A percentile compares a stretch with the other conserved stretches of the same genome.
phyloP scores from a whole-genome alignment of 2,329 filamentous ascomycete species.

The Fonsecaea nubica region DNA sequence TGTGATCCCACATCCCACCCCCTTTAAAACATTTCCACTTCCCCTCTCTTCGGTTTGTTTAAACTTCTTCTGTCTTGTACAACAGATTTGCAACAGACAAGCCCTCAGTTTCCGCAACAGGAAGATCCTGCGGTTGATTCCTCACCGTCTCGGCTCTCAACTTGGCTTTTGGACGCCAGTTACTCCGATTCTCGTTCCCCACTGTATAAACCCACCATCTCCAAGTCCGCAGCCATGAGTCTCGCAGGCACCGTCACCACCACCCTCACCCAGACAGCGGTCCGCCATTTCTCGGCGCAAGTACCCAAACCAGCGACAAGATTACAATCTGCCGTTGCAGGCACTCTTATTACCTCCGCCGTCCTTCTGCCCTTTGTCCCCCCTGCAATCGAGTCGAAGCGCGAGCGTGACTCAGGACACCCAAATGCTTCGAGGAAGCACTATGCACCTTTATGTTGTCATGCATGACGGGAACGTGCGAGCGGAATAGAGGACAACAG shows the following conservation, averaged over 20 bases:
- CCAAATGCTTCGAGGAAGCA: constrained; percentile 48
- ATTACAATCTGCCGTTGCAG: constrained; percentile 49
- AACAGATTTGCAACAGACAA: background rate
- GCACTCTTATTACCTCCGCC: constrained; percentile 51
- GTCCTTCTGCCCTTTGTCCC: constrained; percentile 56
- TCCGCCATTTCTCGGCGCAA: constrained; percentile 54
- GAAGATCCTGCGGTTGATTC: background rate
- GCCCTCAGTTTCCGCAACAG: background rate
- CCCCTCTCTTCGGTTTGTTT: constrained; percentile 8
- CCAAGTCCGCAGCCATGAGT: constrained; percentile 30
- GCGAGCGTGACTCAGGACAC: constrained; percentile 49
- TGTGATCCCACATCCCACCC: constrained; percentile 8
- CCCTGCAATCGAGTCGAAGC: constrained; percentile 54
- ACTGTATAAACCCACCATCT: background rate
- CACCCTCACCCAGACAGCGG: constrained; percentile 41
- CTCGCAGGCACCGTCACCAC: constrained; percentile 28
- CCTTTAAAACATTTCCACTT: background rate
- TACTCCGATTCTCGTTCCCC: background rate
- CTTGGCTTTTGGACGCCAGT: background rate
- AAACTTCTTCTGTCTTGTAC: constrained; percentile 7
- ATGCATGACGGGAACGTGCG: constrained; percentile 30
- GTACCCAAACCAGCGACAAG: constrained; percentile 50
- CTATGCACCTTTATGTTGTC: constrained; percentile 39
- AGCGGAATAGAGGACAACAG: constrained; percentile 3
- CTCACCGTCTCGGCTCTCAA: background rate